Base-by-base conservation (phyloP, 805 yeast species). In the Naumovozyma dairenensis region DNA sequence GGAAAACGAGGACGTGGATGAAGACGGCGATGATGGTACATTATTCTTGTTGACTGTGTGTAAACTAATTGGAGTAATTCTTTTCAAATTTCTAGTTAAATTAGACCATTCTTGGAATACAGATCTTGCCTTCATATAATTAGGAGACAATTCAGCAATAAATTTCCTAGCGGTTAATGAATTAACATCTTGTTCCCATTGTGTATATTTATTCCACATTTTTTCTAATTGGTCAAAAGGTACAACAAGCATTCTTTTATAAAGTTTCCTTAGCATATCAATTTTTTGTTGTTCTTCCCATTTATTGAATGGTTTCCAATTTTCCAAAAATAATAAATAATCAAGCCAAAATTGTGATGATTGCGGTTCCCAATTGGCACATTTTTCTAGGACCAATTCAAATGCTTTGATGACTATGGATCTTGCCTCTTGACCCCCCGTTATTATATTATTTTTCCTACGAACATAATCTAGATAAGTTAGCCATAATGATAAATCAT, bases 261-360 rank as follows among this genome's bases (percentile, higher is more conserved):
- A 84, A 4, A 80, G 67, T 41, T 75, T 77, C 46, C 97, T 69
- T 30, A 81, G 71, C 48, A 78, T 63, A 48, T 84, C 95, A 48
- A 72, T 69, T 43, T 82, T 79, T 46, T 81, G 87, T 51, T 81
- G 86, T 42, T 74, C 79, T 51, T 89, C 97, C 80, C 89, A 84
- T 28, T 78, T 73, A 22, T 77, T 74, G 13, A 74, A 67, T 3
- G 94, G 87, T 31, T 74, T 75, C 89, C 92, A 82, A 21, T 71
- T 63, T 43, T 75, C 77, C 40, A 86, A 67, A 48, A 85, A 86
- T 7, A 70, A 77, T n/a, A 92, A 53, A 52, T 84, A 92, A 45
- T 82, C 92, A 31, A 68, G 65, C 95, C 96, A 89, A 27, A 92
- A 59, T 2, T 65, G 64, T 21, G 80, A 78, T 14, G 87, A 71